These are phyloP conservation scores for Datura wrightii DNA, from an alignment of 257 asterid species.

Conservation along the genomic window DNA sequence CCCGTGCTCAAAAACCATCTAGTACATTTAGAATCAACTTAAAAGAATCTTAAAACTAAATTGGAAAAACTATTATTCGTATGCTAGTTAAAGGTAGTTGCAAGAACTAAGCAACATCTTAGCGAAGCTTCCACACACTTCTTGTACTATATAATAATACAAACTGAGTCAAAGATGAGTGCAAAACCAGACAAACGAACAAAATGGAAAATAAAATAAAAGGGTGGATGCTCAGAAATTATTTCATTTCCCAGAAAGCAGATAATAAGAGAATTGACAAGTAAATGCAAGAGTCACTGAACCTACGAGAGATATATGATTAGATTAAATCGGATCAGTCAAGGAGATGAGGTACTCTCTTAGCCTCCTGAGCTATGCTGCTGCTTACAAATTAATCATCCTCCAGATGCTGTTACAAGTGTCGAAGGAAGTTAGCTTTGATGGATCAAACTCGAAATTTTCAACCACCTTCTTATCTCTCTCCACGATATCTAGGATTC, in stretches of 20 bases:
- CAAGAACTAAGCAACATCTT: not conserved
- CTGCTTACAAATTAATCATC: constrained; percentile 48
- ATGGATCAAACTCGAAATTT: constrained; percentile 58
- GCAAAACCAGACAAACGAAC: not conserved
- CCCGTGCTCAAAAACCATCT: no score
- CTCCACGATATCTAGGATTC: constrained; percentile 67
- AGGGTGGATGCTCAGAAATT: not conserved
- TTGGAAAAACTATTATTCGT: not conserved
- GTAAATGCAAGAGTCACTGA: no score
- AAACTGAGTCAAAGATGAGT: not conserved
- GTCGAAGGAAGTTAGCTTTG: constrained; percentile 47
- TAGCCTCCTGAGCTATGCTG: no score
- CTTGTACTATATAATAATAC: no score
- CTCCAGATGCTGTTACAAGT: constrained; percentile 66
- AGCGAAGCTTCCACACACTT: not conserved
- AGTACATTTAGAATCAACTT: not conserved
- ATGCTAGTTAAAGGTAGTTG: not conserved
- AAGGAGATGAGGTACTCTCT: no score
- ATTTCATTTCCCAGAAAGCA: no score
- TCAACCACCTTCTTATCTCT: constrained; percentile 57
- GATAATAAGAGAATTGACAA: no score
- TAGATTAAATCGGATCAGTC: no score
- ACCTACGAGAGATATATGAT: no score
- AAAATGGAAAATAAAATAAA: not conserved
- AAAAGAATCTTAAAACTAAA: no score